Evolutionary conservation across 2,329 filamentous ascomycete species (phyloP).

Genomic region (Colletotrichum orchidophilum): DNA sequence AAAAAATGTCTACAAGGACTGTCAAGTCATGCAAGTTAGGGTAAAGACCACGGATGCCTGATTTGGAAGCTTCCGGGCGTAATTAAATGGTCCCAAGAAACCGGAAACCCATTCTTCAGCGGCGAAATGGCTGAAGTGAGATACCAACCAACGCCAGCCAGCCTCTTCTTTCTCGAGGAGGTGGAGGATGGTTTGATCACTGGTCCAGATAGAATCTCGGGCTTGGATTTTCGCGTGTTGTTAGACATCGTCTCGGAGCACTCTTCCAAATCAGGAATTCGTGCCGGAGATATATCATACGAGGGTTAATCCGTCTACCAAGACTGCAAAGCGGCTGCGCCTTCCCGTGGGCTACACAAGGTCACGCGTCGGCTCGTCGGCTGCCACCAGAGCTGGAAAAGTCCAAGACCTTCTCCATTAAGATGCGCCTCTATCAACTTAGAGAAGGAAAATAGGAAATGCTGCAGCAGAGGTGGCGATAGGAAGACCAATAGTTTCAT

Average conservation of each 20-base stretch:
- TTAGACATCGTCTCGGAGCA: not conserved
- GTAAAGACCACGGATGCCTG: not conserved
- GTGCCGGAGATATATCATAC: conserved; percentile 3
- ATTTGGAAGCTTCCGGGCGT: not conserved
- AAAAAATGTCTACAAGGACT: not conserved
- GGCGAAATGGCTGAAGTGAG: not conserved
- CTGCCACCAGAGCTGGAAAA: not conserved
- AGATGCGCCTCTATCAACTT: not conserved
- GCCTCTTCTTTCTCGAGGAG: not conserved
- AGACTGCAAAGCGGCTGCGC: not conserved
- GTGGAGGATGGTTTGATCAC: not conserved
- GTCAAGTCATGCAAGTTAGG: not conserved
- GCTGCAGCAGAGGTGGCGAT: not conserved
- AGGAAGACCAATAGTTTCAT: not conserved
- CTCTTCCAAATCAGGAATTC: not conserved
- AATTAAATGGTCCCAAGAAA: not conserved
- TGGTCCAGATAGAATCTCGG: not conserved
- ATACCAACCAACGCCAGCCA: too few relatives aligned
- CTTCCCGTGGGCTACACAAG: conserved; percentile 16
- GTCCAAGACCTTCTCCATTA: not conserved
- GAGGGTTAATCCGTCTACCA: not conserved
- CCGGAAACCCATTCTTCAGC: not conserved
- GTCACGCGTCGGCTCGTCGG: not conserved
- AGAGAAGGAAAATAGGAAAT: not conserved
- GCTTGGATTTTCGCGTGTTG: not conserved